Evolutionary conservation across 441 rosid species (phyloP).

Genomic region (Erodium trifolium): DNA sequence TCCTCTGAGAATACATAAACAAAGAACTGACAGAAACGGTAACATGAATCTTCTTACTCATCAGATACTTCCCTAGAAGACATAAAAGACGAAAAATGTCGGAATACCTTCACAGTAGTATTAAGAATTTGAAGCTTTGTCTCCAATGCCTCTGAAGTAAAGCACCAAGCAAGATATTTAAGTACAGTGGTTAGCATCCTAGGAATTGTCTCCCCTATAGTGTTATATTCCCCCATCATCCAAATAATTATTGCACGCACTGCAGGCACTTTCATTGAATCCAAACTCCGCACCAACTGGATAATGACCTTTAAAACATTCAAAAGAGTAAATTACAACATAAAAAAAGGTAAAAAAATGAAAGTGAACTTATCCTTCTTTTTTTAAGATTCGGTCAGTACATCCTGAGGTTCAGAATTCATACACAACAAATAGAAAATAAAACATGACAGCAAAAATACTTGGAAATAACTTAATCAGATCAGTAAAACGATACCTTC

Average conservation of each 20-base stretch:
- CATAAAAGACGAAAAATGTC: neutral
- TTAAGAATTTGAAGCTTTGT: slow-evolving; percentile 88
- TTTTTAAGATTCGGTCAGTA: slow-evolving; percentile 5
- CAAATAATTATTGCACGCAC: slow-evolving; percentile 88
- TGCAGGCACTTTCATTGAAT: slow-evolving; percentile 70
- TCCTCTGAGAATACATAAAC: neutral
- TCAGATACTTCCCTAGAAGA: neutral
- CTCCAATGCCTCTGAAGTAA: slow-evolving; percentile 72
- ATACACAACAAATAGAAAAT: slow-evolving; percentile 7
- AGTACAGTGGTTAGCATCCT: slow-evolving; percentile 64
- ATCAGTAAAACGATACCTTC: slow-evolving; percentile 44
- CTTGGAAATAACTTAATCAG: slow-evolving; percentile 12
- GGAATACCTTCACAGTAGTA: slow-evolving; percentile 59
- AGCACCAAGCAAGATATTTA: slow-evolving; percentile 87
- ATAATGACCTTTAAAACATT: slow-evolving; percentile 51
- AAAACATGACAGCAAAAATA: neutral
- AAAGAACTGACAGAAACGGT: neutral
- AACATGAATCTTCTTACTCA: neutral
- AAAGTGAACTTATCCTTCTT: neutral
- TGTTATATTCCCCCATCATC: slow-evolving; percentile 83
- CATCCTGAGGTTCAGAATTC: slow-evolving; percentile 11
- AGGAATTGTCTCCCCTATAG: slow-evolving; percentile 67
- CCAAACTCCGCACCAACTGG: slow-evolving; percentile 71
- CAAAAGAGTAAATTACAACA: slow-evolving; percentile 9
- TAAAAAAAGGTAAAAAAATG: neutral